phyloP scores from a whole-genome alignment of 257 asterid genomes.

The Petunia secreta region DNA sequence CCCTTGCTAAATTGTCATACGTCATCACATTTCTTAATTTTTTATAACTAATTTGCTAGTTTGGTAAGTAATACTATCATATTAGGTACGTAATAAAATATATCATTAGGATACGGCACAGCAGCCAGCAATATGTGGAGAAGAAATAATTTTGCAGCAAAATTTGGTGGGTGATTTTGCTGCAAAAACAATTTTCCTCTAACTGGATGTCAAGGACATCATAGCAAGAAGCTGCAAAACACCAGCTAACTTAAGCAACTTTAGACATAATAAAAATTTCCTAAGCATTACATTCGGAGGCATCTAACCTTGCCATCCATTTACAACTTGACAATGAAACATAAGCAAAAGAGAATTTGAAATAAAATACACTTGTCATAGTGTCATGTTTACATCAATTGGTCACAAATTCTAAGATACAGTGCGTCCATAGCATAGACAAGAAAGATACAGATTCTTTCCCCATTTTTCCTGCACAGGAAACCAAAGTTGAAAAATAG shows the following conservation, averaged over 20 bases:
- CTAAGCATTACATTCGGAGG: slow-evolving; percentile 2
- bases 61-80: too few relatives aligned
- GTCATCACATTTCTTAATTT: too few relatives aligned
- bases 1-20: too few relatives aligned
- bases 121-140: background rate
- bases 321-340: slow-evolving; percentile 27
- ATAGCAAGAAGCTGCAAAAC: background rate
- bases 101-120: background rate
- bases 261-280: background rate
- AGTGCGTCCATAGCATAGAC: slow-evolving; percentile 44
- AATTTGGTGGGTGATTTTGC: background rate
- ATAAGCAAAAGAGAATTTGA: background rate
- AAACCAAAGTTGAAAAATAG: background rate
- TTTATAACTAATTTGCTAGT: too few relatives aligned
- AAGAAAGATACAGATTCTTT: slow-evolving; percentile 43
- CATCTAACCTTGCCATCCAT: slow-evolving; percentile 18
- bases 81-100: too few relatives aligned
- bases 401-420: slow-evolving; percentile 30
- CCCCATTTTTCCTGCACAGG: slow-evolving; percentile 42
- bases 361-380: background rate
- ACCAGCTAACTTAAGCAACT: slow-evolving; percentile 2
- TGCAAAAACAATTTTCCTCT: background rate
- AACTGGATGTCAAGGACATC: background rate
- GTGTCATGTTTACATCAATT: background rate
- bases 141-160: background rate